Evolutionary conservation across 176 grass and related monocot species (phyloP).

Genomic region (Juncus effusus): DNA sequence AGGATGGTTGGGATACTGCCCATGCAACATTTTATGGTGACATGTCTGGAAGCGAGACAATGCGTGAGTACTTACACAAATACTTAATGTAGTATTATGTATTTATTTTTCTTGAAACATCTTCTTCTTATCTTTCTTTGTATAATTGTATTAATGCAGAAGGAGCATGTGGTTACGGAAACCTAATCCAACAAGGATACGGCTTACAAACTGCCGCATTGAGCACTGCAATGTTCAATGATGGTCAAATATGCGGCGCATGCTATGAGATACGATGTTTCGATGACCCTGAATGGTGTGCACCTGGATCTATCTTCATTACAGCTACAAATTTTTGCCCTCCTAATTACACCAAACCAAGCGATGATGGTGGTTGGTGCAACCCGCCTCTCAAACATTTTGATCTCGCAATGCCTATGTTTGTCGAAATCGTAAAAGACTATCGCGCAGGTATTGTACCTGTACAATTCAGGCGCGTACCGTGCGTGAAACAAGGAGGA

Average conservation of each 20-base stretch:
- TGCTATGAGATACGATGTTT: constrained; percentile 38
- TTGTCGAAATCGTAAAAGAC: constrained; percentile 20
- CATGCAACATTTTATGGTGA: constrained; percentile 47
- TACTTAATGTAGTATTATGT: not conserved
- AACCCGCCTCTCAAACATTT: constrained; percentile 33
- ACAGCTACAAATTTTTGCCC: constrained; percentile 36
- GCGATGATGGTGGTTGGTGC: constrained; percentile 28
- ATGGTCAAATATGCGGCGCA: constrained; percentile 32
- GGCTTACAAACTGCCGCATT: constrained; percentile 35
- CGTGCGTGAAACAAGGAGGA: constrained; percentile 28
- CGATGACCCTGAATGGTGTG: constrained; percentile 25
- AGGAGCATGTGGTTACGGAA: constrained; percentile 35
- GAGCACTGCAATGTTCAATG: constrained; percentile 38
- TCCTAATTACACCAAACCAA: constrained; percentile 20
- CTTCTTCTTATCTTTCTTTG: not conserved
- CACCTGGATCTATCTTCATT: constrained; percentile 9
- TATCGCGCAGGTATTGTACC: constrained; percentile 35
- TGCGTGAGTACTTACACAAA: constrained; percentile 16
- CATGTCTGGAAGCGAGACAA: constrained; percentile 24
- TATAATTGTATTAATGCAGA: not conserved
- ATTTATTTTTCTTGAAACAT: not conserved
- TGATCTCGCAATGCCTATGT: constrained; percentile 37
- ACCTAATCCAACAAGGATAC: constrained; percentile 32
- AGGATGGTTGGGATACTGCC: constrained; percentile 27
- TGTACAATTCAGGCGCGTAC: constrained; percentile 25